A percentile compares a stretch with the other conserved stretches of the same genome.
These are phyloP conservation scores for Simplicillium aogashimaense DNA, from an alignment of 2,329 filamentous ascomycete species.

Conservation along the genomic window DNA sequence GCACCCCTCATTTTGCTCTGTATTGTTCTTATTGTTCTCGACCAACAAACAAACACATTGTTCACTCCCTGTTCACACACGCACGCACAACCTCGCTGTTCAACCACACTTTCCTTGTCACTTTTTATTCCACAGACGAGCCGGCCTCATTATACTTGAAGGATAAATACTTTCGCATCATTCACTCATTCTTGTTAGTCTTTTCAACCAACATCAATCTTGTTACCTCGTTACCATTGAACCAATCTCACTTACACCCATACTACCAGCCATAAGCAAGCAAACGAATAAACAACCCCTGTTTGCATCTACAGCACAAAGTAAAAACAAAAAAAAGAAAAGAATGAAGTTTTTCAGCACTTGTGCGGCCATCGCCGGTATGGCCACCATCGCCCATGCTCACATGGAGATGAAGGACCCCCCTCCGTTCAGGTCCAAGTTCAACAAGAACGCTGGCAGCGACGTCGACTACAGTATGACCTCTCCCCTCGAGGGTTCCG, in stretches of 20 bases:
- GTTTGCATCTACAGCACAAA: too few relatives aligned
- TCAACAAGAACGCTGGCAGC: constrained; percentile 31
- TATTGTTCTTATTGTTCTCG: too few relatives aligned
- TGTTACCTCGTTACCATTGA: too few relatives aligned
- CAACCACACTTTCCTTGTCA: background rate
- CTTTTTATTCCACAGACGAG: constrained; percentile 8
- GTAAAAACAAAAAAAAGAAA: constrained; percentile 6
- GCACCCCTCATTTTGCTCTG: too few relatives aligned
- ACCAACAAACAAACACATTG: too few relatives aligned
- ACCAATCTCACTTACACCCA: too few relatives aligned
- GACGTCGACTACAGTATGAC: constrained; percentile 64
- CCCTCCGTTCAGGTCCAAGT: constrained; percentile 43
- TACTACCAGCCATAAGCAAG: too few relatives aligned
- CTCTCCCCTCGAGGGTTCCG: constrained; percentile 48
- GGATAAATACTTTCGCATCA: too few relatives aligned
- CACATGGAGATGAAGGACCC: constrained; percentile 49
- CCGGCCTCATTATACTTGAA: constrained; percentile 25
- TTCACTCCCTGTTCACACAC: too few relatives aligned
- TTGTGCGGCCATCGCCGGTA: constrained; percentile 24
- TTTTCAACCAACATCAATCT: too few relatives aligned
- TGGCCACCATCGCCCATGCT: constrained; percentile 33
- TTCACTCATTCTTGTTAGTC: too few relatives aligned
- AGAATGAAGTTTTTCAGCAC: constrained; percentile 8
- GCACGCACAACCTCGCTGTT: too few relatives aligned
- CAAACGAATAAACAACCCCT: constrained; percentile 8